A percentile compares a stretch with the other conserved stretches of the same genome.
phyloP scores from a whole-genome alignment of 176 grass and related monocot genomes.

The Eragrostis curvula region DNA sequence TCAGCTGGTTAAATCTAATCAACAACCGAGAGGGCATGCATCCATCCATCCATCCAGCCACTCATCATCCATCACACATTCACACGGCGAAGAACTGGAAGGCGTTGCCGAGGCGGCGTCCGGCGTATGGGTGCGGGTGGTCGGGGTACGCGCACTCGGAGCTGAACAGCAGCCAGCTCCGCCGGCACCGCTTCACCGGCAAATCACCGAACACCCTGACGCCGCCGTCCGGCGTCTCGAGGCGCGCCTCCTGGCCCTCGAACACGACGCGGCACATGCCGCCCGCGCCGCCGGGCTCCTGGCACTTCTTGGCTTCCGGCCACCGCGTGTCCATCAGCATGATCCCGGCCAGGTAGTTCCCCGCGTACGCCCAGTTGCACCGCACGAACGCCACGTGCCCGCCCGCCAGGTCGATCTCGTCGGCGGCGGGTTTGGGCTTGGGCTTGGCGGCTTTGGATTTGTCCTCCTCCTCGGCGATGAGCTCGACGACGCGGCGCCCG shows the following conservation, averaged over 20 bases:
- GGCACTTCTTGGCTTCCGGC: slow-evolving; percentile 36
- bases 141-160: slow-evolving; percentile 49
- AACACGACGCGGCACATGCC: slow-evolving; percentile 54
- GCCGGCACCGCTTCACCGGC: slow-evolving; percentile 44
- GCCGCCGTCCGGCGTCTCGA: slow-evolving; percentile 24
- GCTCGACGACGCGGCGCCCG: slow-evolving; percentile 32
- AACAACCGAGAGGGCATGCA: too few species aligned
- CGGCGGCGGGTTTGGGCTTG: too few species aligned
- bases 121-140: slow-evolving; percentile 41
- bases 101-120: slow-evolving; percentile 37
- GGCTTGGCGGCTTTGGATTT: too few species aligned
- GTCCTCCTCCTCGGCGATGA: slow-evolving; percentile 30
- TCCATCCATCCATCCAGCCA: too few species aligned
- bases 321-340: slow-evolving; percentile 46
- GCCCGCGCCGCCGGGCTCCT: not conserved
- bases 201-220: slow-evolving; percentile 36
- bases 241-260: slow-evolving; percentile 15
- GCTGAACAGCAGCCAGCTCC: slow-evolving; percentile 48
- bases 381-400: slow-evolving; percentile 12
- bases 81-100: slow-evolving; percentile 48
- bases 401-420: too few species aligned
- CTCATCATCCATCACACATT: too few species aligned
- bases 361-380: slow-evolving; percentile 51
- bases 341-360: slow-evolving; percentile 47
- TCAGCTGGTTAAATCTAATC: too few species aligned